Conservation (phyloP, 768 basidiomycete genomes). For the Filobasidium wieringae region DNA sequence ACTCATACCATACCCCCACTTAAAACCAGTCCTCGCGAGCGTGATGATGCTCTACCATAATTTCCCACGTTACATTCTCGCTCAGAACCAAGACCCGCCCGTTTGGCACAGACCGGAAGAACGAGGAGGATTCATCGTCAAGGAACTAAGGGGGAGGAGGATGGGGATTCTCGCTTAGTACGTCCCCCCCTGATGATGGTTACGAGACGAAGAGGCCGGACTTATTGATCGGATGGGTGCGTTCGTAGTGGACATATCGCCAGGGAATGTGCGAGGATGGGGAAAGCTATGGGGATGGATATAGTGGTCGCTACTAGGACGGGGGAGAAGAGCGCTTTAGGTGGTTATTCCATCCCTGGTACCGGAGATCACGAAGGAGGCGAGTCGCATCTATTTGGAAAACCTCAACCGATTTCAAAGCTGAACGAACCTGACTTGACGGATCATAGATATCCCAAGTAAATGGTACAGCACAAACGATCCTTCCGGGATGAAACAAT, state of each 20-base stretch:
- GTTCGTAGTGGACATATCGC: slow-evolving; percentile 16
- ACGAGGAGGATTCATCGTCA: slow-evolving; percentile 3
- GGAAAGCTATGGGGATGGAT: slow-evolving; percentile 15
- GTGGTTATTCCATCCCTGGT: slow-evolving; percentile 11
- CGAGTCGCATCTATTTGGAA: too few species aligned
- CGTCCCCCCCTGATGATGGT: neutral
- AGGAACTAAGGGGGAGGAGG: slow-evolving; percentile 15
- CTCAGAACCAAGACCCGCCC: neutral
- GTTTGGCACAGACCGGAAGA: neutral
- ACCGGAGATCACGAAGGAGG: slow-evolving; percentile 20
- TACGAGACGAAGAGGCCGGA: neutral
- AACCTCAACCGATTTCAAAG: neutral
- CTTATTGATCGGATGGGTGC: neutral
- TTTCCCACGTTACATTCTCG: slow-evolving; percentile 15
- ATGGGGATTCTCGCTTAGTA: slow-evolving; percentile 19
- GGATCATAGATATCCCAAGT: slow-evolving; percentile 15
- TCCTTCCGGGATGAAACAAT: slow-evolving; percentile 5
- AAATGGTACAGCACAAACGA: slow-evolving; percentile 15
- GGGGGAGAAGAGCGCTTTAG: slow-evolving; percentile 11
- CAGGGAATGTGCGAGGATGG: slow-evolving; percentile 18
- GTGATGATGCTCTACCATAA: slow-evolving; percentile 14
- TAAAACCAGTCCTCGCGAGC: slow-evolving; percentile 11
- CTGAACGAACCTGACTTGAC: too few species aligned
- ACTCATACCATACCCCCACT: neutral
- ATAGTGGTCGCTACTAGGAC: slow-evolving; percentile 14